Conservation (phyloP, 75 land plant genomes). For the Selaginella tamariscina region DNA sequence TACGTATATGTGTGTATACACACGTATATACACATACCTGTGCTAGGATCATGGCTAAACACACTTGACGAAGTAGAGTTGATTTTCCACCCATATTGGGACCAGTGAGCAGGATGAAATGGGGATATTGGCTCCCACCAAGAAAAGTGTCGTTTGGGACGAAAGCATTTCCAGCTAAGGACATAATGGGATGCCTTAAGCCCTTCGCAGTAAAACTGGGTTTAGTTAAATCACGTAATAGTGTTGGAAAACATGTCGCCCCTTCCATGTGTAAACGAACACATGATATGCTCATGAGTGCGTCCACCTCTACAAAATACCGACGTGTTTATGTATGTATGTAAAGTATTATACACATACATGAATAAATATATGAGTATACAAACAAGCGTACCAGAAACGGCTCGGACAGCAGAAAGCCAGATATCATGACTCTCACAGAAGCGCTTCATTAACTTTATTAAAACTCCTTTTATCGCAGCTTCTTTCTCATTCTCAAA, state of each 20-base stretch:
- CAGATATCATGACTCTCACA: constrained; percentile 55
- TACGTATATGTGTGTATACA: background rate
- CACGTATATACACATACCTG: constrained; percentile 37
- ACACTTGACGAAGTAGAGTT: constrained; percentile 92
- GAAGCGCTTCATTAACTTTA: constrained; percentile 48
- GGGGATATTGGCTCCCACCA: constrained; percentile 50
- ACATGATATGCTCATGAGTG: constrained; percentile 57
- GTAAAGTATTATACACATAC: background rate
- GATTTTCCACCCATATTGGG: constrained; percentile 99
- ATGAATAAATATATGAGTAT: too few species aligned
- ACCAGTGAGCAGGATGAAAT: constrained; percentile 85
- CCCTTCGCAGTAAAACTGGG: constrained; percentile 44
- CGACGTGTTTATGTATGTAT: background rate
- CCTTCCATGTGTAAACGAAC: constrained; percentile 67
- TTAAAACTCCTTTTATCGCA: constrained; percentile 56
- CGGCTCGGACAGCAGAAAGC: constrained; percentile 47
- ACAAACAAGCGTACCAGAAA: constrained; percentile 44
- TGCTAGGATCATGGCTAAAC: constrained; percentile 78
- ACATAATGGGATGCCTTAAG: constrained; percentile 69
- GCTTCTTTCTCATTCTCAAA: constrained; percentile 64
- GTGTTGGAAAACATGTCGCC: constrained; percentile 55
- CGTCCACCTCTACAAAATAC: constrained; percentile 64
- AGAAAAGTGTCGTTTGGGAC: constrained; percentile 79
- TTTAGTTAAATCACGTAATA: background rate
- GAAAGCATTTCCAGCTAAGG: constrained; percentile 47